These are phyloP conservation scores for Colletotrichum cuscutae DNA, from an alignment of 2,329 filamentous ascomycete genomes.

Conservation along the genomic window DNA sequence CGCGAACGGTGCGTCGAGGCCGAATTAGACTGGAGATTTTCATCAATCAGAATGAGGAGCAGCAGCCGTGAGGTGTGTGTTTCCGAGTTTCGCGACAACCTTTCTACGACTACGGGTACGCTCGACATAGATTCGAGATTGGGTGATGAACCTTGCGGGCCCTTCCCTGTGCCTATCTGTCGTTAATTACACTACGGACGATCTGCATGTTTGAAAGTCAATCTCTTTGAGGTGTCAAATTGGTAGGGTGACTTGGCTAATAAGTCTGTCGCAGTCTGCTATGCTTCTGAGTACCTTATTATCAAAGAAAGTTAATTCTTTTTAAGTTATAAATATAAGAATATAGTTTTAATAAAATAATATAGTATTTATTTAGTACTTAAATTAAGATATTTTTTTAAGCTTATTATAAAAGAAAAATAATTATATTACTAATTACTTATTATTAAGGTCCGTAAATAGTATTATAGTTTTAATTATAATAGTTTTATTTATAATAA, in stretches of 20 bases:
- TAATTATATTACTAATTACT: no score
- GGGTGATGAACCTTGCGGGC: neutral
- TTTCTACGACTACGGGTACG: neutral
- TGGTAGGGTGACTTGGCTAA: neutral
- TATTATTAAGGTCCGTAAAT: no score
- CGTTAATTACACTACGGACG: neutral
- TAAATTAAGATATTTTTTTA: no score
- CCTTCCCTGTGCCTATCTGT: constrained; percentile 3
- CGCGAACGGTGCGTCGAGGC: neutral
- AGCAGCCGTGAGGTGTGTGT: neutral
- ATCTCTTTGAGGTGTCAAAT: neutral
- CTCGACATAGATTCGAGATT: constrained; percentile 2
- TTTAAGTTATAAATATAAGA: no score
- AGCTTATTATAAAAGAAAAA: no score
- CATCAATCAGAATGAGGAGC: constrained; percentile 27
- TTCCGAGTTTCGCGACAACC: neutral
- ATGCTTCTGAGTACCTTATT: no score
- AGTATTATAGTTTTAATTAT: no score
- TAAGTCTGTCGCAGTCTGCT: neutral
- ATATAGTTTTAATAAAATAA: no score
- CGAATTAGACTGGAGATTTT: constrained; percentile 3
- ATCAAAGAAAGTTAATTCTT: no score
- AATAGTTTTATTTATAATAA: no score
- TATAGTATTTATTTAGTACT: no score
- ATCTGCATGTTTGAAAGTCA: neutral